Evolutionary conservation across 257 asterid genomes (phyloP), one percentile per base, ranked within the genome.

Genomic region (Solanum virginianum): DNA sequence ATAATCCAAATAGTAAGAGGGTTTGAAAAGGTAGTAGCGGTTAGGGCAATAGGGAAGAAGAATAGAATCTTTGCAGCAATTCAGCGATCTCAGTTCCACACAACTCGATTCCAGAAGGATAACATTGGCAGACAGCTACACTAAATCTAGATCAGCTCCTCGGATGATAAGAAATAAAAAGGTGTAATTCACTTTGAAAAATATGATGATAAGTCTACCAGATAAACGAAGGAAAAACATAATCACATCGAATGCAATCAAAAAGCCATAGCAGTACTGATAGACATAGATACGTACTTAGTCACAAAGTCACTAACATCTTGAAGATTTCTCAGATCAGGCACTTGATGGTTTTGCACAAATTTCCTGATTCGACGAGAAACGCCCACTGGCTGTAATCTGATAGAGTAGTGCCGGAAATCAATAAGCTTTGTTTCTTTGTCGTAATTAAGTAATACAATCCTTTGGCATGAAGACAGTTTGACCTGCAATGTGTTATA

Each of bases 321-420:
- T 90, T 93, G 94, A 72, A 97, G 95, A 87, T 83, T 92, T 86
- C 94, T 92, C 87, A 97, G 91, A 90, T 95, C 90, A 79, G 99
- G 98, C 87, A 92, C 98, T 85, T 94, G 92, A 86, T 91, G 99
- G 85, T 90, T 94, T 91, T 94, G 99, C 85, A 97, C 98, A 89
- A 97, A 93, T 88, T 94, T 94, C 85, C 98, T 89, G 85, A 97
- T 87, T 87, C 94, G 90, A 56, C 97, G 94, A 3, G 98, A 92
- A 56, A 95, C 97, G n/a, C 95, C 98, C 83, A 95, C 87, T 71
- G 99, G 99, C 89, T 95, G 98, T 89, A 95, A 89, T 90, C 97
- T 92, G 88, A 97, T 89, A 13, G 99, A 97, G 89, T 93, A 95
- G 87, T 97, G 98, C 60, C 98, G 93, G 81, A 95, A 92, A 86